phyloP scores from a whole-genome alignment of 805 yeast species.

The Myxozyma sirexii region DNA sequence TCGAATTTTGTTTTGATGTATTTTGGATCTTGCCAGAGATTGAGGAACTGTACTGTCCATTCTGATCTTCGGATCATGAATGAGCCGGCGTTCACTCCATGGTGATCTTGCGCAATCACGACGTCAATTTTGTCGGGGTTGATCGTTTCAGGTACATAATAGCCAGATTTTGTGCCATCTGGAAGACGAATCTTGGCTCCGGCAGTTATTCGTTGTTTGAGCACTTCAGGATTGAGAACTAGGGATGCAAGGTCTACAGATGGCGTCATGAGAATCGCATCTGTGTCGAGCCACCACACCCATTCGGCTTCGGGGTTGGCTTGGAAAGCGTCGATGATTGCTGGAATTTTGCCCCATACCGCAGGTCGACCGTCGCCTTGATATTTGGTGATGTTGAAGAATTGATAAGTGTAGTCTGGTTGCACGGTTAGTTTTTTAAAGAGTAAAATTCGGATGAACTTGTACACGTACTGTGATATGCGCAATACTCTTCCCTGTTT shows the following conservation, averaged over 20 bases:
- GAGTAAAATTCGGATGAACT: not conserved
- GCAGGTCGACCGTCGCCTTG: slow-evolving; percentile 19
- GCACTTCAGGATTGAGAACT: slow-evolving; percentile 38
- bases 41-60: slow-evolving; percentile 73
- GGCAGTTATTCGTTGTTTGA: slow-evolving; percentile 36
- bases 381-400: slow-evolving; percentile 38
- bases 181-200: slow-evolving; percentile 24
- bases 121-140: slow-evolving; percentile 51
- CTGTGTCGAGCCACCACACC: slow-evolving; percentile 48
- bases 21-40: slow-evolving; percentile 86
- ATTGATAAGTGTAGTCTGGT: slow-evolving; percentile 37
- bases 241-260: slow-evolving; percentile 38
- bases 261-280: slow-evolving; percentile 43
- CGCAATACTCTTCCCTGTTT: slow-evolving; percentile 42
- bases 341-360: slow-evolving; percentile 44
- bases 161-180: slow-evolving; percentile 16
- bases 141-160: slow-evolving; percentile 16
- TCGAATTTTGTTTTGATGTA: slow-evolving; percentile 83
- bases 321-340: slow-evolving; percentile 41
- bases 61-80: slow-evolving; percentile 68
- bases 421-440: not conserved
- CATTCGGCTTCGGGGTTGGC: slow-evolving; percentile 43
- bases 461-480: slow-evolving; percentile 38
- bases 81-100: slow-evolving; percentile 83
- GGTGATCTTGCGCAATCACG: slow-evolving; percentile 83